Conservation (phyloP, 495 filamentous ascomycete genomes). For the Terfezia claveryi region DNA sequence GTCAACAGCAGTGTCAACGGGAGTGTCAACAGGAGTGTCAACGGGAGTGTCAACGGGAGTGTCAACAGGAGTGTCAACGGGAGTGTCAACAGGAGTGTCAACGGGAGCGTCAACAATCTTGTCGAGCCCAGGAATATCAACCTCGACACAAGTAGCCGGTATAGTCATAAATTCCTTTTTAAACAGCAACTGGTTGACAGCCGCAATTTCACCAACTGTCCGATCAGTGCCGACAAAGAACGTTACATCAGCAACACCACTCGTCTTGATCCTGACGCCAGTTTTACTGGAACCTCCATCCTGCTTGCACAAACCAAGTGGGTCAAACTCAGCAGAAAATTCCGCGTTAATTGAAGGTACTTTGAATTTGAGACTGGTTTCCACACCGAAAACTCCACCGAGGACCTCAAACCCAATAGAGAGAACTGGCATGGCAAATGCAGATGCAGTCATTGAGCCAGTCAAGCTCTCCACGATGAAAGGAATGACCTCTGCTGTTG, state of each 20-base stretch:
- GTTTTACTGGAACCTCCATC: background rate
- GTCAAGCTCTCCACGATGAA: conserved; percentile 15
- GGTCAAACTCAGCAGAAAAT: background rate
- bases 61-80: too few species aligned
- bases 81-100: too few species aligned
- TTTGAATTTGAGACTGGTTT: background rate
- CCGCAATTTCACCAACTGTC: background rate
- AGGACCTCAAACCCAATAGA: conserved; percentile 18
- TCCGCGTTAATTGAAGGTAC: background rate
- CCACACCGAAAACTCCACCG: background rate
- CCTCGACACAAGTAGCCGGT: background rate
- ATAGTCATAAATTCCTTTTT: background rate
- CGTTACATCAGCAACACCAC: background rate
- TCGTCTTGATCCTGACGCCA: background rate
- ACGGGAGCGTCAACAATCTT: background rate
- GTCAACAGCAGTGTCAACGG: too few species aligned
- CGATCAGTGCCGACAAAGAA: background rate
- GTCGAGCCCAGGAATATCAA: background rate
- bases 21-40: too few species aligned
- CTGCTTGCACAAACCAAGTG: background rate
- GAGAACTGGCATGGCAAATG: conserved; percentile 20
- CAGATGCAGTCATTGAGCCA: conserved; percentile 10
- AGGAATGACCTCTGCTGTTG: conserved; percentile 5
- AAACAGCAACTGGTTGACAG: background rate
- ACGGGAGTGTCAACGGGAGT: too few species aligned